These are phyloP conservation scores for Fraxinus platypoda DNA, from an alignment of 305 asterid species.

Conservation along the genomic window DNA sequence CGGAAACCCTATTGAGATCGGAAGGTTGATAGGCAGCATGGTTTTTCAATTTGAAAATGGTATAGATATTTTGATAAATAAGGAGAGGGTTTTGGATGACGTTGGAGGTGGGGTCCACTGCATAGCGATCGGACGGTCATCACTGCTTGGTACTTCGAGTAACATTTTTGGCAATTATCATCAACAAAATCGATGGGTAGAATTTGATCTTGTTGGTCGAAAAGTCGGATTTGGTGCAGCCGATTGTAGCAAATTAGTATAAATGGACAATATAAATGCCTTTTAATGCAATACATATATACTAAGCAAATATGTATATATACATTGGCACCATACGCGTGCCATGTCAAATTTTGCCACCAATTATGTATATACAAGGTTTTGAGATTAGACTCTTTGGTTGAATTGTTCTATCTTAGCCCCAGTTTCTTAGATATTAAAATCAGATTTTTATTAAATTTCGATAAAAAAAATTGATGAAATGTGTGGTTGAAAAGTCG, in stretches of 20 bases:
- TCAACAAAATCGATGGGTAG: conserved; percentile 88
- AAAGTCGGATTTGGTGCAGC: conserved; percentile 73
- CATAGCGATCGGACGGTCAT: conserved; percentile 67
- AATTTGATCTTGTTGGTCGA: conserved; percentile 53
- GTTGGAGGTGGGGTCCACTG: conserved; percentile 66
- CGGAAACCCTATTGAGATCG: conserved; percentile 37
- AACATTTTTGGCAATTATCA: conserved; percentile 83
- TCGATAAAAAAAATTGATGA: no score
- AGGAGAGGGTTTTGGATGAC: conserved; percentile 47
- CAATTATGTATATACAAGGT: not conserved
- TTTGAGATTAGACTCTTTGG: not conserved
- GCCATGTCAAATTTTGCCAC: not conserved
- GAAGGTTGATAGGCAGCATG: conserved; percentile 58
- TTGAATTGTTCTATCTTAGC: not conserved
- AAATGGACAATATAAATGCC: not conserved
- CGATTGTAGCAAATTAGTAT: conserved; percentile 49
- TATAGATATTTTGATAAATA: conserved; percentile 41
- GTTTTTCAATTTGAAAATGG: conserved; percentile 59
- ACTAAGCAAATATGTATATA: not conserved
- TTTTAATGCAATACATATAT: not conserved
- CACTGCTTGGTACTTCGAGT: conserved; percentile 60
- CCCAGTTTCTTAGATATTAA: no score
- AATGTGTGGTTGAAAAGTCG: no score
- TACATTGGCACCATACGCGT: not conserved
- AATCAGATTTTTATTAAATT: no score